Evolutionary conservation across 1,284 basidiomycete genomes (phyloP).

Genomic region (Ustilago sp.): DNA sequence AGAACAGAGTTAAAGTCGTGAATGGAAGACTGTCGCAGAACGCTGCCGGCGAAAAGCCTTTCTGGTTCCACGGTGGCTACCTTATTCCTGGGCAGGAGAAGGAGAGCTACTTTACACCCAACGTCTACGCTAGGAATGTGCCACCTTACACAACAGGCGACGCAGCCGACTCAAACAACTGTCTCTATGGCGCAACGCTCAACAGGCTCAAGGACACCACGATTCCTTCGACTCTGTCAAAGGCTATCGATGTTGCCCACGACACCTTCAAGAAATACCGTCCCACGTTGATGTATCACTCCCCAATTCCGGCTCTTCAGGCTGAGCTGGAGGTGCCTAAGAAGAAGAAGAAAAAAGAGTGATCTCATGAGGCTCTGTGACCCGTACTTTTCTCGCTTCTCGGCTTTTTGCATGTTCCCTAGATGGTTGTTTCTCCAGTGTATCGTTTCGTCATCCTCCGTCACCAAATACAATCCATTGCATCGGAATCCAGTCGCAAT

Average conservation of each 20-base stretch:
- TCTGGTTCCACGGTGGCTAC: conserved; percentile 45
- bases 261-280: conserved; percentile 22
- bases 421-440: not conserved
- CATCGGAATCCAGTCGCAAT: not conserved
- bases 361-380: not conserved
- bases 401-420: not conserved
- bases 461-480: not conserved
- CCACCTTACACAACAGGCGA: conserved; percentile 35
- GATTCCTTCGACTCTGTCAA: conserved; percentile 17
- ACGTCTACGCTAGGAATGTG: conserved; percentile 35
- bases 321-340: not conserved
- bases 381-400: not conserved
- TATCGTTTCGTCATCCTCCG: not conserved
- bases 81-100: conserved; percentile 16
- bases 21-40: conserved; percentile 15
- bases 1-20: conserved; percentile 11
- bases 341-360: conserved; percentile 10
- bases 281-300: conserved; percentile 17
- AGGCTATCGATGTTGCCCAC: conserved; percentile 34
- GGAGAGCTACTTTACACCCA: conserved; percentile 42
- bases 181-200: conserved; percentile 37
- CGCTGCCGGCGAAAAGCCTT: conserved; percentile 32
- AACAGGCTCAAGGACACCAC: conserved; percentile 36
- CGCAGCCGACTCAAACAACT: conserved; percentile 18
- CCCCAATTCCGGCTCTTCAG: conserved; percentile 16